Percentiles rank a stretch among this genome's conserved stretches.
These are phyloP conservation scores for Ustulina deusta DNA, from an alignment of 2,329 filamentous ascomycete genomes.

Conservation along the genomic window DNA sequence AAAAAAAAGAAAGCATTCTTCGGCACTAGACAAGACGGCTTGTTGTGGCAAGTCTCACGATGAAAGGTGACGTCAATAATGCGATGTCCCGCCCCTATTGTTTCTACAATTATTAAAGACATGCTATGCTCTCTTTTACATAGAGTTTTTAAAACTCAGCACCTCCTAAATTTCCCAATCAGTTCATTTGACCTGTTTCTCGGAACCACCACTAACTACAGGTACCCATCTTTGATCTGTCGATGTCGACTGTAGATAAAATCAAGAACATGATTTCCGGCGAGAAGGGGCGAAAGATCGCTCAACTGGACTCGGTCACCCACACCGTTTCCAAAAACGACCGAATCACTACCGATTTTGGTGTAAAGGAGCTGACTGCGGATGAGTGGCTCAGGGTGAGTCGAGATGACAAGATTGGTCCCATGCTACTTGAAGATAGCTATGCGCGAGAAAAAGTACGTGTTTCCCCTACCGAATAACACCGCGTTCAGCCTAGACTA, in stretches of 20 bases:
- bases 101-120: background rate
- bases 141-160: background rate
- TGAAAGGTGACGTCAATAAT: slow-evolving; percentile 18
- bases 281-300: slow-evolving; percentile 64
- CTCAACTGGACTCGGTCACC: slow-evolving; percentile 69
- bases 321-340: slow-evolving; percentile 69
- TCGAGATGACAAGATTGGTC: slow-evolving; percentile 71
- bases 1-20: background rate
- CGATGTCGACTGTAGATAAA: slow-evolving; percentile 51
- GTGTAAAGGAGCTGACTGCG: slow-evolving; percentile 77
- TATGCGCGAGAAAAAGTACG: slow-evolving; percentile 77
- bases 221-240: background rate
- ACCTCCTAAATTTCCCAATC: background rate
- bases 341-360: slow-evolving; percentile 80
- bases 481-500: background rate
- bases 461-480: background rate
- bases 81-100: background rate
- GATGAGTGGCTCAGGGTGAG: slow-evolving; percentile 81
- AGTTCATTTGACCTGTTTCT: background rate
- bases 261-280: slow-evolving; percentile 57
- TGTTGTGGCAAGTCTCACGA: background rate
- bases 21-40: background rate
- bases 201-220: background rate
- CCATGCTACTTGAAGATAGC: slow-evolving; percentile 78
- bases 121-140: background rate